Evolutionary conservation across 192 early-diverging fungal genomes (phyloP).

Genomic region (Lunasporangiospora selenospora): DNA sequence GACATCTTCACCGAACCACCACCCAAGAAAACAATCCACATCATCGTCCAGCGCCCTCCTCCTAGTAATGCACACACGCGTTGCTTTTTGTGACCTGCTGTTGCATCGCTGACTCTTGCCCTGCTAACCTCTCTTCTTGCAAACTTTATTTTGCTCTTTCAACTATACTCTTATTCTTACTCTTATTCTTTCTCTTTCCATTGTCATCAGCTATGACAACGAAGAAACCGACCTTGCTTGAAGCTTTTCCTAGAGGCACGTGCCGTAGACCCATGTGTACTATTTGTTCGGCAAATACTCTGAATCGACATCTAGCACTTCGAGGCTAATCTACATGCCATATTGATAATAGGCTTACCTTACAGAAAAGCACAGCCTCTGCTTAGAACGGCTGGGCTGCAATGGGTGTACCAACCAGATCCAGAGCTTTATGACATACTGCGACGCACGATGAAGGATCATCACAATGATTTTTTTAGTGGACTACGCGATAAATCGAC

Average conservation of each 20-base stretch:
- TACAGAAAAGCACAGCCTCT: conserved; percentile 11
- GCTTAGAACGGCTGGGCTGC: conserved; percentile 6
- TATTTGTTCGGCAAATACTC: background rate
- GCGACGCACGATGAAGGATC: conserved; percentile 1
- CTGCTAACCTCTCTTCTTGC: too few relatives aligned
- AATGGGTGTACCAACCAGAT: conserved; percentile 20
- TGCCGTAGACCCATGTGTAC: background rate
- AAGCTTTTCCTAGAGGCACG: background rate
- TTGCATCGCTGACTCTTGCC: too few relatives aligned
- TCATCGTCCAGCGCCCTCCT: conserved; percentile 35
- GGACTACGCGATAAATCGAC: conserved; percentile 19
- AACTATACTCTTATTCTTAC: too few relatives aligned
- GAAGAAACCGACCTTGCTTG: background rate
- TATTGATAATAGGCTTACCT: conserved; percentile 4
- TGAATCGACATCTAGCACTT: background rate
- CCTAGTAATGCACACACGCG: background rate
- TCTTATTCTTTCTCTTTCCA: too few relatives aligned
- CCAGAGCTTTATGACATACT: conserved; percentile 8
- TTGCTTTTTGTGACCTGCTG: background rate
- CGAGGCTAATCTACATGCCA: background rate
- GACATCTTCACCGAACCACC: too few relatives aligned
- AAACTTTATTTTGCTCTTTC: too few relatives aligned
- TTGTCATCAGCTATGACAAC: too few relatives aligned
- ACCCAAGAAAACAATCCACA: too few relatives aligned
- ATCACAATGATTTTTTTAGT: background rate